phyloP scores from a whole-genome alignment of 305 asterid genomes.

The Fraxinus latifolia region DNA sequence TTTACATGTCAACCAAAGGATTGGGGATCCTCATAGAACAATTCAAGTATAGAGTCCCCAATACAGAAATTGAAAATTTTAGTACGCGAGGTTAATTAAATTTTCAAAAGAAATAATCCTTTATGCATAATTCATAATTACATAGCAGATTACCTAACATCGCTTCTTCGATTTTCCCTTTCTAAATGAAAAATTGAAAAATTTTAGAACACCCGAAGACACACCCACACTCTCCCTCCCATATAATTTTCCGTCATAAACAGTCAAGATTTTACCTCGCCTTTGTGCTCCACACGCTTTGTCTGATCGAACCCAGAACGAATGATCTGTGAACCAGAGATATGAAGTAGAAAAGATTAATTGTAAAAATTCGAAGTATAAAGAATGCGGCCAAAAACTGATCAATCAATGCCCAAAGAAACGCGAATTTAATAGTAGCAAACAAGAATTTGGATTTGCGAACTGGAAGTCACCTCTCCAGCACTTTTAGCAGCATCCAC shows the following conservation, averaged over 20 bases:
- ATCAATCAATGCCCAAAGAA: conserved; percentile 10
- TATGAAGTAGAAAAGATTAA: conserved; percentile 7
- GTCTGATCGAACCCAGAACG: conserved; percentile 68
- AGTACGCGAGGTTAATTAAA: not conserved
- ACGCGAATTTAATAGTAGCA: not conserved
- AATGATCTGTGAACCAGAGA: conserved; percentile 52
- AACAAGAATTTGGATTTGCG: not conserved
- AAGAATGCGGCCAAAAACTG: conserved; percentile 11
- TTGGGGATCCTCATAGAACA: not conserved
- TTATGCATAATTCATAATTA: not conserved
- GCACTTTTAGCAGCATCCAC: conserved; percentile 81
- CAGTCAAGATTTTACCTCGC: conserved; percentile 47
- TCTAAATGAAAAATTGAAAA: not conserved
- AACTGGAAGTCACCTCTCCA: conserved; percentile 58
- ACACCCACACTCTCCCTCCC: not conserved
- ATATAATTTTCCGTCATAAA: conserved; percentile 1
- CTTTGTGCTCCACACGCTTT: conserved; percentile 88
- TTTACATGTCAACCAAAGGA: not conserved
- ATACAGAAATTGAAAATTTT: not conserved
- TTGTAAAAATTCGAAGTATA: conserved; percentile 9
- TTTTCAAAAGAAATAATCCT: not conserved
- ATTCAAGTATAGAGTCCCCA: not conserved
- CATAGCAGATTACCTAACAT: not conserved
- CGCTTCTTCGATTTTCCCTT: not conserved
- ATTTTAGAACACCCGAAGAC: not conserved